These are phyloP conservation scores for Drechslerella coelobrocha DNA, from an alignment of 2,329 filamentous ascomycete genomes.

Conservation along the genomic window DNA sequence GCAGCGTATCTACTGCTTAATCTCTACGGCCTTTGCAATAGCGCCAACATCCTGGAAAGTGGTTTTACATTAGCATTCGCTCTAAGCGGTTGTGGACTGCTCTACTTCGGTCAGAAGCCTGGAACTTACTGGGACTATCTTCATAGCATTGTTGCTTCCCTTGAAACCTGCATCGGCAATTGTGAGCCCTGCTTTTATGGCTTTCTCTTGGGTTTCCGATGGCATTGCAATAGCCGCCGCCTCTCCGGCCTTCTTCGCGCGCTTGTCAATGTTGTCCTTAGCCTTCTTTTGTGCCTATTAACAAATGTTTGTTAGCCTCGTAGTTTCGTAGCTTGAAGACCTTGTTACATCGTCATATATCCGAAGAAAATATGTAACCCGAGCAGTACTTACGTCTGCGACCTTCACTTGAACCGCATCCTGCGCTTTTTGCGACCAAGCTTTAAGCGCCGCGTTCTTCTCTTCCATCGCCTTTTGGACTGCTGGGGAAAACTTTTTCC, in stretches of 20 bases:
- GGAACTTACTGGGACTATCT: too few species aligned
- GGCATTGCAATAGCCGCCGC: not conserved
- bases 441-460: not conserved
- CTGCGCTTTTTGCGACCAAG: not conserved
- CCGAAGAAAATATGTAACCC: too few species aligned
- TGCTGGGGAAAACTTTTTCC: not conserved
- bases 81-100: too few species aligned
- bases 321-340: too few species aligned
- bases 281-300: not conserved
- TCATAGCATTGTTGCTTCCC: too few species aligned
- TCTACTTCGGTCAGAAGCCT: too few species aligned
- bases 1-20: too few species aligned
- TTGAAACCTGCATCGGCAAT: not conserved
- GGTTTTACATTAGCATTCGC: too few species aligned
- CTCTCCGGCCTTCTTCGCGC: not conserved
- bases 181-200: not conserved
- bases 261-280: not conserved
- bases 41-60: too few species aligned
- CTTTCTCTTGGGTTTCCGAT: not conserved
- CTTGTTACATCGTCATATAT: too few species aligned
- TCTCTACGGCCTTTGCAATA: too few species aligned
- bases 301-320: too few species aligned
- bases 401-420: not conserved
- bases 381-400: not conserved
- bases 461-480: not conserved